Base-by-base conservation (phyloP, 257 asterid species). In the Orobanche coerulescens region DNA sequence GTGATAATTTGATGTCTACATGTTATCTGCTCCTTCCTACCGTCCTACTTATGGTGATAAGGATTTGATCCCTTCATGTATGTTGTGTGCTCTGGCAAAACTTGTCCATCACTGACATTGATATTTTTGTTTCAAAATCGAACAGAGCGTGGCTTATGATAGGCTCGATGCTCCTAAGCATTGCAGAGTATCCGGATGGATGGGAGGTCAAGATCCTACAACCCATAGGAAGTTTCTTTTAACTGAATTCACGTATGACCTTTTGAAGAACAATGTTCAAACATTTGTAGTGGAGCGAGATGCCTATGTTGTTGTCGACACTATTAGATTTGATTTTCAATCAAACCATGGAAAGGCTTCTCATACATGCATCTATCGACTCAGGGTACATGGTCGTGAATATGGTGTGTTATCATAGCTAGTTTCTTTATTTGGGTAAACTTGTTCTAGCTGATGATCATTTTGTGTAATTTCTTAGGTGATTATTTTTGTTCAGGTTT, bases 151-250 rank as follows among this genome's bases (percentile, higher is more conserved):
- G 58, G 95, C 97, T 9, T 87, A 78, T 70, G 94, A 90, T 69
- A 78, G 95, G 74, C 76, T 96, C 36, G 85, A 96, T 72, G 96
- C 97, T 67, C 97, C 97, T 40, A 85, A 87, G 70, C 40, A 78
- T 68, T 82, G 97, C 81, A 73, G 87, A 75, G 81, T 90, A 24
- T 85, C 79, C n/a, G 97, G 97, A 74, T 87, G 89, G 95, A 59
- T 76, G 68, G 81, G 78, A 52, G 77, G 68, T 51, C 44, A 60
- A 24, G 81, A 58, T 22, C 58, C 54, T n/a, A 22, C 64, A 7
- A 79, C 78, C 36, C 12, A 71, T 66, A 73, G 76, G 66, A 83
- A 72, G 85, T 50, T 52, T 61, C 80, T 72, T 33, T 59, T 90
- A 75, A 74, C 85, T 0, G 95, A 87, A 44, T 90, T 90, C 64